Base-by-base conservation (phyloP, 371 early-diverging fungal genomes). In the Sporodiniella umbellata region DNA sequence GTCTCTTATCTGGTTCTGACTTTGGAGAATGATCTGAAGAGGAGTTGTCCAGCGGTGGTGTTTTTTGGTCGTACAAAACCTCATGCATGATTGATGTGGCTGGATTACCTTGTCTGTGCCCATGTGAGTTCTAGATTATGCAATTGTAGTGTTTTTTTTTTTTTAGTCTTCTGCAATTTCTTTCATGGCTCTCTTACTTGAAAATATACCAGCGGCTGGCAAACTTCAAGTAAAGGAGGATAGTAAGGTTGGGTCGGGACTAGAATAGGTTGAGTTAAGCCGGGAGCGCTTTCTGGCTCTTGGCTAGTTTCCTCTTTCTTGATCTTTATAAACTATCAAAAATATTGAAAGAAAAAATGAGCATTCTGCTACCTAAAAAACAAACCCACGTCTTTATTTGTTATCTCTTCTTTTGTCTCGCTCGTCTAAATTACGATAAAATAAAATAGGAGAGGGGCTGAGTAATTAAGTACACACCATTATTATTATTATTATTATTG, bases 321-420 rank as follows among this genome's bases (percentile, higher is more conserved):
- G 15, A 14, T 42, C 25, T 58, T 49, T n/a, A 58, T 39, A 44
- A 52, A 53, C 55, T 48, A 26, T 23, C 24, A 25, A 48, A 23
- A 11, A 24, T 7, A 12, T n/a, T n/a, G 5, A 18, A 7, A 49
- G 17, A 12, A 4, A 11, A 14, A 25, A 15, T 24, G 23, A 35
- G 4, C 3, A 17, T 18, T 4, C 1, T 10, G 5, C 10, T n/a
- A 8, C 5, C 10, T 26, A n/a, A 2, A 15, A 21, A 44, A 44
- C 19, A 45, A 11, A 35, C 68, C 63, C 64, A 82, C 81, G 51
- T 85, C 85, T 37, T 70, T 64, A 44, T 82, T 85, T 33, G 66
- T 71, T 49, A 78, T 76, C 42, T 76, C 78, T 54, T 85, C 85
- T 51, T 78, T 76, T 17, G 83, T 81, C 26, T 81, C 81, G 38